Evolutionary conservation across 768 basidiomycete species (phyloP), one percentile per base, ranked within the genome.

Genomic region (Leccinum olivaceopallidum): DNA sequence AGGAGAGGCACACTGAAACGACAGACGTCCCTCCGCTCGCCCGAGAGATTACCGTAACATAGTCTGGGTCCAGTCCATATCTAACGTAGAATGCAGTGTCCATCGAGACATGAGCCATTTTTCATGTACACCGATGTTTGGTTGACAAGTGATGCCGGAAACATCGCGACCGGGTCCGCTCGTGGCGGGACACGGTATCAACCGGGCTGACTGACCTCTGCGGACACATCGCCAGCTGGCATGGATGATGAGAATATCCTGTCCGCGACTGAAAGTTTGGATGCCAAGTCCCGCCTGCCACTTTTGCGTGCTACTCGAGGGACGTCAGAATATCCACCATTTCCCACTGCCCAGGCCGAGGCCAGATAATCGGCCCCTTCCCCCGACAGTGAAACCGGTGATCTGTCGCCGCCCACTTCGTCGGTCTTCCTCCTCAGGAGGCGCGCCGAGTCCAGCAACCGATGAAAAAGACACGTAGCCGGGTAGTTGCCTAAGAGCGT

Each of bases 391-490:
- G 53, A 73, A 63, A 28, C 61, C 51, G 3, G 55, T 9, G 2
- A 56, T 20, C 53, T 73, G 56, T 66, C 63, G 60, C 55, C 69
- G 63, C 59, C 62, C 55, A 67, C 67, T 4, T 65, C 67, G 65
- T 56, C 71, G 73, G 18, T 79, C 80, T 53, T 78, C 76, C 39
- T 74, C 73, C 26, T 79, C 82, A 1, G 84, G 80, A 16, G 88
- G 88, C 22, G 77, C 78, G 1, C 88, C 88, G 8, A 89, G 77
- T 24, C 88, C 88, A 73, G 86, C 86, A 10, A 89, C 80, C 53
- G 79, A 81, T 44, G 85, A 79, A 58, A 89, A 89, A n/a, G 81
- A 83, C 37, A 89, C 85, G 63, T 89, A 89, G 2, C 88, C 88
- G 16, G 83, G 78, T 32, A 85, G 80, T 36, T 79, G 73, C 26